A percentile compares a stretch with the other conserved stretches of the same genome.
Evolutionary conservation across 306 rosid genomes (phyloP).

Genomic region (Fragaria iinumae): DNA sequence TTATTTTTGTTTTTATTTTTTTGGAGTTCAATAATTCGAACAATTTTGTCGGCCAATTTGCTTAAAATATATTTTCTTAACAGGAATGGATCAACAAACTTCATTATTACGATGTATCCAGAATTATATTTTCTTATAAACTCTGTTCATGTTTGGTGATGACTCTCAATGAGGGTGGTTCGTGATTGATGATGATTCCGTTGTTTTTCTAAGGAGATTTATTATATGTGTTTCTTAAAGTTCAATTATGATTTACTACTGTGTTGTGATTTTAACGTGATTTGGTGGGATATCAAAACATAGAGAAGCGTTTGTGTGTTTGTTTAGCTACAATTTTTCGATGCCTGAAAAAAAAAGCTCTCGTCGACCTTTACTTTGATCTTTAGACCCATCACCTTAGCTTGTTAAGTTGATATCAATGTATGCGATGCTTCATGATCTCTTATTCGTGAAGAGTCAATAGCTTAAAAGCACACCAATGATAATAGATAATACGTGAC

Average conservation of each 20-base stretch:
- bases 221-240: background rate
- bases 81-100: constrained; percentile 4
- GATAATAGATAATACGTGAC: too few relatives aligned
- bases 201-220: background rate
- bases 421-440: background rate
- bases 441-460: background rate
- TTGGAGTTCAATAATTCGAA: constrained; percentile 7
- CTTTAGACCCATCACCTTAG: too few relatives aligned
- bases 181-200: background rate
- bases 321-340: too few relatives aligned
- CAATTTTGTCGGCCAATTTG: constrained; percentile 11
- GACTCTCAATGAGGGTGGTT: background rate
- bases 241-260: background rate
- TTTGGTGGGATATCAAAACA: too few relatives aligned
- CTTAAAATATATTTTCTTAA: background rate
- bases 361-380: too few relatives aligned
- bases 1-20: background rate
- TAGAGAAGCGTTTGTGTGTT: too few relatives aligned
- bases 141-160: background rate
- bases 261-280: background rate
- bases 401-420: too few relatives aligned
- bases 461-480: background rate
- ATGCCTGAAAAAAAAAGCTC: too few relatives aligned
- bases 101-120: background rate
- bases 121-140: background rate